Base-by-base conservation (phyloP, 371 early-diverging fungal species). In the Syncephalis plumigaleata region DNA sequence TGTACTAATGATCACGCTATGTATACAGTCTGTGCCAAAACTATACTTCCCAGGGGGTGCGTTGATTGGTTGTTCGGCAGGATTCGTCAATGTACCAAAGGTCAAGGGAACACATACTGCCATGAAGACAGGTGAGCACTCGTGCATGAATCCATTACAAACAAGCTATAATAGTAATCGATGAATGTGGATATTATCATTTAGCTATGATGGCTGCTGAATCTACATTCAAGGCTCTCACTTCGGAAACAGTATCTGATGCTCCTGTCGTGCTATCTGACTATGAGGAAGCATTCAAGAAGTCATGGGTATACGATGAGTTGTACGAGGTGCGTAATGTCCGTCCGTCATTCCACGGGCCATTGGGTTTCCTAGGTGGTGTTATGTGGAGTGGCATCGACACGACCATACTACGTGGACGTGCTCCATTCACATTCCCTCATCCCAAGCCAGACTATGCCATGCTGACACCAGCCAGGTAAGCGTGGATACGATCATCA, bases 21-120 rank as follows among this genome's bases (percentile, higher is more conserved):
- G 31, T 31, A 7, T 51, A 42, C 69, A 88, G 66, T 87, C 91
- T 8, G 73, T 97, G 48, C 98, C 98, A 43, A 88, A 92, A 67
- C 65, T 96, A 23, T 70, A 69, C 27, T 90, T 96, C 75, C 92
- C 95, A 18, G 98, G 98, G 53, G 96, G 91, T 25, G 94, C 95
- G 17, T 67, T 97, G 52, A 82, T 97, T 54, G 98, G 98, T 22
- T 90, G 90, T 61, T 78, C 94, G 0, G 98, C 98, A 43, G 96
- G 98, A 2, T 91, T 94, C 66, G 51, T 97, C 57, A 97, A 97
- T 63, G 79, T 97, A 40, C 87, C 95, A 50, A 97, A 97, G 68
- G 92, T 97, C 59, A 97, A 97, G 70, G 98, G 98, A 27, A 97
- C 95, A 0, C 98, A 97, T 67, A 91, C 88, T 22, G 94, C 98